phyloP scores from a whole-genome alignment of 2,329 filamentous ascomycete species.

The Colletotrichum camelliae region DNA sequence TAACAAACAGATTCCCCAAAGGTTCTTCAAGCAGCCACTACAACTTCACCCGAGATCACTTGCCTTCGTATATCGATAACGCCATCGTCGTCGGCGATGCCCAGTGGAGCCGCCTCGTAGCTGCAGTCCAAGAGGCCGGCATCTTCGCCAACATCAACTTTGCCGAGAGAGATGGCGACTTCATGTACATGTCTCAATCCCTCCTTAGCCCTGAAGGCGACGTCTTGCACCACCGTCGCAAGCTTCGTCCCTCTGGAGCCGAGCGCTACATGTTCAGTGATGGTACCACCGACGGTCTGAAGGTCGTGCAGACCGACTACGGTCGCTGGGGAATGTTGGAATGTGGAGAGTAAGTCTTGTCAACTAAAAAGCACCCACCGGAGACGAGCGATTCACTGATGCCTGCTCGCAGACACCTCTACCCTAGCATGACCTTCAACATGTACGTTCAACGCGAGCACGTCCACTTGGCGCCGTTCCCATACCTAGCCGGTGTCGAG shows the following conservation, averaged over 20 bases:
- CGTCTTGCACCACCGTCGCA: conserved; percentile 44
- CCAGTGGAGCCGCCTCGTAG: background rate
- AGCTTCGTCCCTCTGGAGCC: conserved; percentile 59
- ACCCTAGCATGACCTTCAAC: conserved; percentile 7
- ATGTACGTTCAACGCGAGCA: conserved; percentile 4
- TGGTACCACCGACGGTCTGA: conserved; percentile 40
- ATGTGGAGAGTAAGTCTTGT: conserved; percentile 47
- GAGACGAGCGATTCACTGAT: background rate
- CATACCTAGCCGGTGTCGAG: background rate
- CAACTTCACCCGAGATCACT: background rate
- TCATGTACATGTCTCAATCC: conserved; percentile 51
- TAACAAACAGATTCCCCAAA: background rate
- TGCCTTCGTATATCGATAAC: background rate
- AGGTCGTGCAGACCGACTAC: conserved; percentile 42
- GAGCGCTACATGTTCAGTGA: conserved; percentile 57
- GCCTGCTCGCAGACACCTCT: background rate
- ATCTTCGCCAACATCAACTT: conserved; percentile 28
- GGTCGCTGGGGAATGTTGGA: conserved; percentile 49
- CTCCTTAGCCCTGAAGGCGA: conserved; percentile 46
- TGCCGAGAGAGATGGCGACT: conserved; percentile 40
- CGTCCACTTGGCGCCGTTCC: background rate
- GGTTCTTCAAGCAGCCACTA: background rate
- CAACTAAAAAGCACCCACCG: background rate
- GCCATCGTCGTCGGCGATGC: background rate
- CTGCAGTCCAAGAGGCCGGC: background rate